Conservation (phyloP, 805 yeast species). For the Saccharomycopsis oosterbeekiorum region DNA sequence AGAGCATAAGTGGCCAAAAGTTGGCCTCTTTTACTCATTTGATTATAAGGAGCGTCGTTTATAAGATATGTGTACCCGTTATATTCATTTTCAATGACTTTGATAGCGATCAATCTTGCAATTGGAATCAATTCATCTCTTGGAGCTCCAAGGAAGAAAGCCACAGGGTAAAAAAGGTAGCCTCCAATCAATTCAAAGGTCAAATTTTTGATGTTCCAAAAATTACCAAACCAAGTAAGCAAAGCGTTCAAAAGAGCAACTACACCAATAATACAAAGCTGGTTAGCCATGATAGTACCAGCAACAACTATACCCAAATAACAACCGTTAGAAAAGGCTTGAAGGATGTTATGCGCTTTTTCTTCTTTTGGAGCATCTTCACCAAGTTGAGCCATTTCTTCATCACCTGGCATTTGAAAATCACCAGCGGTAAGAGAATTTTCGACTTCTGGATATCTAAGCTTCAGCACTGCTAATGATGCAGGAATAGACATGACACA, state of each 20-base stretch:
- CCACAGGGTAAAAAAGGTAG: constrained; percentile 49
- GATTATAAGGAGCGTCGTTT: constrained; percentile 34
- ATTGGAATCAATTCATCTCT: constrained; percentile 41
- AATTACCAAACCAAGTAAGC: constrained; percentile 50
- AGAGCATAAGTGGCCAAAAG: constrained; percentile 51
- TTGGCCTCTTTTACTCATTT: constrained; percentile 40
- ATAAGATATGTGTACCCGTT: constrained; percentile 40
- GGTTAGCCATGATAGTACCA: constrained; percentile 45
- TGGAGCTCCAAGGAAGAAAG: constrained; percentile 50
- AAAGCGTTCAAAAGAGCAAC: constrained; percentile 48
- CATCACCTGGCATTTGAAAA: constrained; percentile 37
- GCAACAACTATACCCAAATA: constrained; percentile 48
- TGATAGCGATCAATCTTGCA: constrained; percentile 43
- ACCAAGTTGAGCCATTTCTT: constrained; percentile 23
- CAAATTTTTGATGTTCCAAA: constrained; percentile 47
- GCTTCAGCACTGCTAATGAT: constrained; percentile 48
- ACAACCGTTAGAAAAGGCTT: constrained; percentile 51
- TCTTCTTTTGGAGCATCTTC: constrained; percentile 16
- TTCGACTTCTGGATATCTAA: constrained; percentile 51
- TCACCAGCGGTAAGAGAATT: constrained; percentile 41
- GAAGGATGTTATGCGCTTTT: constrained; percentile 41
- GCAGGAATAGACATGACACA: constrained; percentile 66
- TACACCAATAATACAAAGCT: constrained; percentile 51
- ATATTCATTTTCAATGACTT: constrained; percentile 53
- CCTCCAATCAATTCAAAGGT: constrained; percentile 47